Conservation (phyloP, 331 rosid species). For the Quercus lobata region DNA sequence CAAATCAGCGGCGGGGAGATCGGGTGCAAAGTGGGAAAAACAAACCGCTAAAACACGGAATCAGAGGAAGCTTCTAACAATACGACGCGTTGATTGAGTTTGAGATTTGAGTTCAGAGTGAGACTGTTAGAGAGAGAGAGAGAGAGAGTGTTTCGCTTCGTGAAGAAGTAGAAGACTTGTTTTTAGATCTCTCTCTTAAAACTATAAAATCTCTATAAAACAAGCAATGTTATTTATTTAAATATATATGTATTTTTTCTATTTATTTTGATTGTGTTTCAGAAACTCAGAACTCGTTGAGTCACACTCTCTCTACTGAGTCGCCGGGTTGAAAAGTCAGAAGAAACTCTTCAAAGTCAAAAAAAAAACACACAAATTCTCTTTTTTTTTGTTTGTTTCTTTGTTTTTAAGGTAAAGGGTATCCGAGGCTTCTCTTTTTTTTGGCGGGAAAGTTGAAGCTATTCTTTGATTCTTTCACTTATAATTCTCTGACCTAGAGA, state of each 20-base stretch:
- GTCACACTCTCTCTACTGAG: too few relatives aligned
- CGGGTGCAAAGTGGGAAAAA: background rate
- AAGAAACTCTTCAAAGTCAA: too few relatives aligned
- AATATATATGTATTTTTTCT: too few relatives aligned
- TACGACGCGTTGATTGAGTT: constrained; percentile 7
- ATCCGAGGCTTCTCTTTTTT: background rate
- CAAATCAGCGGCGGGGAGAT: background rate
- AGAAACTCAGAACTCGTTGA: too few relatives aligned
- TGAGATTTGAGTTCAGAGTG: too few relatives aligned
- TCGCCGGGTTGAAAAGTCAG: background rate
- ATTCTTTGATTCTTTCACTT: background rate
- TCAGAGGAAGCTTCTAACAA: constrained; percentile 34
- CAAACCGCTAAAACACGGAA: constrained; percentile 13
- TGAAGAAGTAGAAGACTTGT: background rate
- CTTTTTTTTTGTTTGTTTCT: background rate
- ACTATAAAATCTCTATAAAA: too few relatives aligned
- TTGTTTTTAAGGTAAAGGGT: background rate
- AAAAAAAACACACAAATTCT: background rate
- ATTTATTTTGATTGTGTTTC: too few relatives aligned
- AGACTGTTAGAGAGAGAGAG: too few relatives aligned
- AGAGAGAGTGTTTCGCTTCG: background rate
- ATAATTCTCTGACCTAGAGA: background rate
- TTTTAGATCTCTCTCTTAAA: too few relatives aligned
- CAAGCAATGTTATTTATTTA: too few relatives aligned
- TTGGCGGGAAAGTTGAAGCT: constrained; percentile 33